phyloP scores from a whole-genome alignment of 768 basidiomycete species.

The Scleroderma bovista region DNA sequence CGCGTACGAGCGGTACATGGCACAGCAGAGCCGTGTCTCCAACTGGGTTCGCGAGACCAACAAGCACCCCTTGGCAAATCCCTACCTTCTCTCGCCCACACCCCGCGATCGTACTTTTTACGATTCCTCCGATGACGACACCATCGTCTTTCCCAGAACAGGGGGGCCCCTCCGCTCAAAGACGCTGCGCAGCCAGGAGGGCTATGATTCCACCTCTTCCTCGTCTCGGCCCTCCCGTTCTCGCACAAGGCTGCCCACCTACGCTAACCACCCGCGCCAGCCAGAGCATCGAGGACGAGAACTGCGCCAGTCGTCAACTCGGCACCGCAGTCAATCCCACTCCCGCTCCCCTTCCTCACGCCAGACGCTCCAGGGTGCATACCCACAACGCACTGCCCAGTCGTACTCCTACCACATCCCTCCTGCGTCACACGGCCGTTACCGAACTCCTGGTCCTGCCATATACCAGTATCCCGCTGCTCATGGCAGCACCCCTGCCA shows the following conservation, averaged over 20 bases:
- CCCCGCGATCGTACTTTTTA: slow-evolving; percentile 28
- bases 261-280: slow-evolving; percentile 13
- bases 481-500: slow-evolving; percentile 9
- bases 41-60: slow-evolving; percentile 46
- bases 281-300: slow-evolving; percentile 12
- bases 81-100: slow-evolving; percentile 25
- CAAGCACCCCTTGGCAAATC: slow-evolving; percentile 21
- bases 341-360: slow-evolving; percentile 16
- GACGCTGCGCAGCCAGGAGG: neutral
- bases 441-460: slow-evolving; percentile 12
- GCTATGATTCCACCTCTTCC: slow-evolving; percentile 14
- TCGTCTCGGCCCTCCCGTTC: slow-evolving; percentile 20
- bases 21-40: slow-evolving; percentile 43
- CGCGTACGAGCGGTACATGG: slow-evolving; percentile 41
- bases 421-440: slow-evolving; percentile 6
- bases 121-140: slow-evolving; percentile 5
- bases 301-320: slow-evolving; percentile 1
- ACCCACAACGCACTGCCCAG: slow-evolving; percentile 8
- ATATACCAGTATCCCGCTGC: slow-evolving; percentile 15
- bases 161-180: slow-evolving; percentile 2
- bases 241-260: slow-evolving; percentile 15
- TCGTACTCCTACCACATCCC: slow-evolving; percentile 12
- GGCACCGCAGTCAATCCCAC: slow-evolving; percentile 21
- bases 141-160: neutral
- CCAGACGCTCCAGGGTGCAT: slow-evolving; percentile 13